These are phyloP conservation scores for Tricholoma sp. DNA, from an alignment of 768 basidiomycete species.

Conservation along the genomic window DNA sequence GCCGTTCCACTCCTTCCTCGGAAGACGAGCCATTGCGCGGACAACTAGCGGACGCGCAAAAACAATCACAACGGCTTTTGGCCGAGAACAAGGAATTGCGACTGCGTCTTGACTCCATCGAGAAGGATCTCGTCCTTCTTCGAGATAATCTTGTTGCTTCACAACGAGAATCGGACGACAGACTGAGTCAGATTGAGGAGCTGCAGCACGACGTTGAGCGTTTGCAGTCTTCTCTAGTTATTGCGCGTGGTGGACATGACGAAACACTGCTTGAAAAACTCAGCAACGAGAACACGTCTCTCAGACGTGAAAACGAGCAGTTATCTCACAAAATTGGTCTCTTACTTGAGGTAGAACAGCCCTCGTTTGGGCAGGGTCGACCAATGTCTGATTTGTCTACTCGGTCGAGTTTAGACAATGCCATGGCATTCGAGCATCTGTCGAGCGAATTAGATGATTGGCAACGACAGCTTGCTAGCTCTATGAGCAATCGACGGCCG, in stretches of 20 bases:
- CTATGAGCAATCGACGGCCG: constrained; percentile 68
- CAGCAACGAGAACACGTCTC: constrained; percentile 70
- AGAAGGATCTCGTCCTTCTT: constrained; percentile 68
- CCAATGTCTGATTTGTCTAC: constrained; percentile 56
- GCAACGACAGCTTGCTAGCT: constrained; percentile 79
- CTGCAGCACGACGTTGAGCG: constrained; percentile 77
- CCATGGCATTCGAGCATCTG: constrained; percentile 68
- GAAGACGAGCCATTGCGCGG: constrained; percentile 71
- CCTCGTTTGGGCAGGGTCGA: constrained; percentile 56
- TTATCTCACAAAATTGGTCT: constrained; percentile 89
- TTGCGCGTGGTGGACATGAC: constrained; percentile 71
- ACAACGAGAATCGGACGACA: constrained; percentile 77
- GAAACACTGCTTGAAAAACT: constrained; percentile 79
- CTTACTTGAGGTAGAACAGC: constrained; percentile 81
- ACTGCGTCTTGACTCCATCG: constrained; percentile 63
- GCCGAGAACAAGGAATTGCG: constrained; percentile 75
- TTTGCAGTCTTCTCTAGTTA: constrained; percentile 63
- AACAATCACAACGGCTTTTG: constrained; percentile 65
- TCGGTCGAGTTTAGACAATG: constrained; percentile 79
- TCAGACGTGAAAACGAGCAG: constrained; percentile 83
- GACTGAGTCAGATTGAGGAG: constrained; percentile 70
- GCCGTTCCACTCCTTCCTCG: constrained; percentile 71
- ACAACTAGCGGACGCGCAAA: constrained; percentile 74
- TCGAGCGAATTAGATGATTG: constrained; percentile 82
- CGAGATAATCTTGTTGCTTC: constrained; percentile 65